phyloP scores from a whole-genome alignment of 495 filamentous ascomycete species.

The Lasiosphaeria ovina region DNA sequence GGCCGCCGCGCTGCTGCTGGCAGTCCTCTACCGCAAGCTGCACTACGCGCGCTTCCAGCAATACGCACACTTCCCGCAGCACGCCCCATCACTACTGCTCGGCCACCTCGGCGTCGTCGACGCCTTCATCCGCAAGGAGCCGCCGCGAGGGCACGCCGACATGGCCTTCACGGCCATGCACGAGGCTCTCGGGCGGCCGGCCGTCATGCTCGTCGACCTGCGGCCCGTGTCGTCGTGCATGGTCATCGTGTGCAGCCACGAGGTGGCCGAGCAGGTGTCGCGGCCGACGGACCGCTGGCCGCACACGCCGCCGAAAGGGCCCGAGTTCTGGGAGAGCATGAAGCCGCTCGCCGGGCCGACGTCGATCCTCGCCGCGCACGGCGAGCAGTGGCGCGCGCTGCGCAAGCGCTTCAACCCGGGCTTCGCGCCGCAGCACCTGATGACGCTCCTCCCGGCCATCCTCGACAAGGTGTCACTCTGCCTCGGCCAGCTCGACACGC shows the following conservation, averaged over 20 bases:
- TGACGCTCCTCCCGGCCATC: conserved; percentile 31
- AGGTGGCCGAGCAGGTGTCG: conserved; percentile 38
- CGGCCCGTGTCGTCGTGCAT: conserved; percentile 28
- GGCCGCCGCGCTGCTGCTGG: too few species aligned
- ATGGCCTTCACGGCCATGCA: not conserved
- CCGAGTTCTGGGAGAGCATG: not conserved
- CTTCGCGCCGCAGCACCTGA: conserved; percentile 35
- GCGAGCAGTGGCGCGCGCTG: conserved; percentile 30
- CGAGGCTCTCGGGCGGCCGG: conserved; percentile 10
- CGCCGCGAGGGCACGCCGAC: conserved; percentile 1
- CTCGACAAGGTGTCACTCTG: conserved; percentile 31
- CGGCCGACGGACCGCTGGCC: conserved; percentile 32
- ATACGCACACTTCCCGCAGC: too few species aligned
- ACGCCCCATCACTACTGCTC: too few species aligned
- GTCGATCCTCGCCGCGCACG: conserved; percentile 22
- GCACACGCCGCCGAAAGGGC: conserved; percentile 35
- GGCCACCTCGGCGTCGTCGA: too few species aligned
- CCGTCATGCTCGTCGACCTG: conserved; percentile 27
- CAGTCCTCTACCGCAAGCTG: too few species aligned
- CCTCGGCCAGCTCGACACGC: conserved; percentile 15
- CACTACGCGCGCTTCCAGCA: too few species aligned
- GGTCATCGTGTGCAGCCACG: conserved; percentile 38
- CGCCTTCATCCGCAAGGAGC: too few species aligned
- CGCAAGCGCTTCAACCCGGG: conserved; percentile 36
- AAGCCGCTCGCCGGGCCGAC: not conserved